Evolutionary conservation across 2,329 filamentous ascomycete species (phyloP), one percentile per base, ranked within the genome.

Genomic region (Juglanconis sp.): DNA sequence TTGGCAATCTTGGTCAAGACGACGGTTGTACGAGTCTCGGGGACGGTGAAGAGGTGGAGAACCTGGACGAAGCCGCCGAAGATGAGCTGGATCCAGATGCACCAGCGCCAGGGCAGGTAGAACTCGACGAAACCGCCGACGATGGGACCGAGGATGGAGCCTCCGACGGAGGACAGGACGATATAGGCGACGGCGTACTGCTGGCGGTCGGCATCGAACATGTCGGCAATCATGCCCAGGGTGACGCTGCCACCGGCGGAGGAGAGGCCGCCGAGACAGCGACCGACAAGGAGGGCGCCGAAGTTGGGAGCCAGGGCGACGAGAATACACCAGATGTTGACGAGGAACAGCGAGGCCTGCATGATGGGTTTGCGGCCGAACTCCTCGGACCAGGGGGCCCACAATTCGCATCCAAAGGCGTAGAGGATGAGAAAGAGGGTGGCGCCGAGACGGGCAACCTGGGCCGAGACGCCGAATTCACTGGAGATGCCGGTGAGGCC

Each of bases 331-430:
- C 83, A 95, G 58, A 94, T 73, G 67, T 95, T 95, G 72, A 93
- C 89, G 10, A 95, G 76, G 64, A 89, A 82, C 57, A 95, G 75
- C 42, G 86, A 90, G 31, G 82, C 74, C 78, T 94, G 91, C 30
- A 94, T 79, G 58, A 95, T 83, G 1, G 87, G 87, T 77, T 87
- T 89, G 53, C 91, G 85, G 24, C 91, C 91, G 53, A 94, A 79
- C 68, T 95, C 91, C 71, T 96, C 91, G 50, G 86, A 90, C 89
- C 91, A 95, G 0, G 91, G 91, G 0, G 91, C 91, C 91, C 91
- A 95, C 0, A 94, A 81, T 73, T 95, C 91, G 71, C 91, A 95
- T 40, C 91, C 91, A 70, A 95, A 93, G 42, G 90, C 91, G 71
- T 96, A 95, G 2, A 87, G 73, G 54, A 95, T 81, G 44, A 96